These are phyloP conservation scores for Tetradesmus lagerheimii DNA, from an alignment of 139 green algal genomes.

Conservation along the genomic window DNA sequence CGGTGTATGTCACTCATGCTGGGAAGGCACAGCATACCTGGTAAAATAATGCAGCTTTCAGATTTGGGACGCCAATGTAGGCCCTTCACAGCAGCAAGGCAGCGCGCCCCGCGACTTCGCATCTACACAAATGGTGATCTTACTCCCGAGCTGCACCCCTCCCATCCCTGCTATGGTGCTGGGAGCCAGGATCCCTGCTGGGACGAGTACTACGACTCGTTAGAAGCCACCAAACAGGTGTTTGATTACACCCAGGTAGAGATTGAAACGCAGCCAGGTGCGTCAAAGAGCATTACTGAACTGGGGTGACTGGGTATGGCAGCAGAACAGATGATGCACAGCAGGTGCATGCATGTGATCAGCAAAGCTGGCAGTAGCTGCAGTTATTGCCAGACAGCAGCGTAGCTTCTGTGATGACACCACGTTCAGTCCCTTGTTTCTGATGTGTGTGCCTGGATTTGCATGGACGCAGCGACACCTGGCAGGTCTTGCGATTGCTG, in stretches of 20 bases:
- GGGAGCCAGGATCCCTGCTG: no score
- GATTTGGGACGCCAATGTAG: neutral
- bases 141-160: no score
- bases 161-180: no score
- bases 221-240: constrained; percentile 25
- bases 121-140: no score
- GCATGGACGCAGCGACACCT: neutral
- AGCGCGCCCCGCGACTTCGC: neutral
- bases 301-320: no score
- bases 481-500: no score
- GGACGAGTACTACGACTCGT: neutral
- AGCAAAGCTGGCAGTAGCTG: neutral
- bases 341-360: neutral
- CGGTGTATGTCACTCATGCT: neutral
- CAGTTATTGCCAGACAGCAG: neutral
- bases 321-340: neutral
- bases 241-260: constrained; percentile 61
- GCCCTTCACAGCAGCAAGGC: neutral
- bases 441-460: neutral
- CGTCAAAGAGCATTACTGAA: neutral
- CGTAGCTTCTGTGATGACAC: neutral
- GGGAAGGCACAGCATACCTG: neutral
- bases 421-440: no score
- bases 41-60: neutral
- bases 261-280: constrained; percentile 54